phyloP scores from a whole-genome alignment of 2,329 filamentous ascomycete genomes.

The Zalaria sp. region DNA sequence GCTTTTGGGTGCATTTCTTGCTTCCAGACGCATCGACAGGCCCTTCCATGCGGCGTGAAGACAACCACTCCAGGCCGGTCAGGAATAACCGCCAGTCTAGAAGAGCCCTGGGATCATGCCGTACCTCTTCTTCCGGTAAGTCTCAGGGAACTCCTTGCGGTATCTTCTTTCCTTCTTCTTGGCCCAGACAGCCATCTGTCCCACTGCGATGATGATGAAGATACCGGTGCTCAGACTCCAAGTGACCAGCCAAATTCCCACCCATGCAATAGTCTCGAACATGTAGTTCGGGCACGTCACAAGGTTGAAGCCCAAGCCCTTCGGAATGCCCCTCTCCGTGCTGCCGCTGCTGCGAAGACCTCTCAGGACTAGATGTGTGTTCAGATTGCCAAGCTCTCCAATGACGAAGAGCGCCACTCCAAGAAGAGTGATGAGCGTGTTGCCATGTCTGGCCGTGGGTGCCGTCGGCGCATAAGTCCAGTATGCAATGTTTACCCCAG shows the following conservation, averaged over 20 bases:
- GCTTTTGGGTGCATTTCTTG: too few species aligned
- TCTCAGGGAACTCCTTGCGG: constrained; percentile 78
- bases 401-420: constrained; percentile 61
- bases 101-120: constrained; percentile 68
- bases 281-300: constrained; percentile 98
- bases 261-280: constrained; percentile 80
- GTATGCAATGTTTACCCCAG: constrained; percentile 67
- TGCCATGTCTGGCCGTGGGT: constrained; percentile 38
- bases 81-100: constrained; percentile 20
- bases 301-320: constrained; percentile 66
- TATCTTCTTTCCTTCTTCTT: constrained; percentile 85
- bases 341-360: constrained; percentile 64
- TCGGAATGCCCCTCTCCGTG: constrained; percentile 77
- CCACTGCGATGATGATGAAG: constrained; percentile 59
- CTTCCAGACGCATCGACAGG: too few species aligned
- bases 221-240: constrained; percentile 64
- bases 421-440: constrained; percentile 44
- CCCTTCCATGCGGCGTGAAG: not conserved
- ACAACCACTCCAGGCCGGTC: not conserved
- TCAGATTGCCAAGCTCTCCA: constrained; percentile 67
- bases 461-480: constrained; percentile 71
- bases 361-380: constrained; percentile 66
- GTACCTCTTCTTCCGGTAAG: constrained; percentile 89
- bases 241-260: constrained; percentile 65
- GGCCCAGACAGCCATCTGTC: constrained; percentile 79